Evolutionary conservation across 352 stramenopile genomes (phyloP).

Genomic region (Pythium dissotocum): DNA sequence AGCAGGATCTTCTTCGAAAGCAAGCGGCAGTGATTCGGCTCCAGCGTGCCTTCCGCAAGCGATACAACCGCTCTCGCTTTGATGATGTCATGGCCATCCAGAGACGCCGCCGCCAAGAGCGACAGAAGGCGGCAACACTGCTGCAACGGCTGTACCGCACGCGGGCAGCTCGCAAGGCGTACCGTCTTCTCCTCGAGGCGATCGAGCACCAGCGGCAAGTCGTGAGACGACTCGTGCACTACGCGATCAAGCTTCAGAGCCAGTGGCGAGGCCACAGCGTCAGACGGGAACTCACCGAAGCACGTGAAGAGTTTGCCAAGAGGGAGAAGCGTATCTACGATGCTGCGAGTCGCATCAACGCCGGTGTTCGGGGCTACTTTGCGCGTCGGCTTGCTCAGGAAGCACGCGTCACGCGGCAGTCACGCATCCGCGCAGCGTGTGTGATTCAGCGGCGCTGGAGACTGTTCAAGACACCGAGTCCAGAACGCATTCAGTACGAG

Average conservation of each 20-base stretch:
- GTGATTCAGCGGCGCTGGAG: slow-evolving; percentile 61
- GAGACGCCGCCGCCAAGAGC: slow-evolving; percentile 51
- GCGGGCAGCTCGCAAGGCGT: slow-evolving; percentile 49
- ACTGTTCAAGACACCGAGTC: slow-evolving; percentile 41
- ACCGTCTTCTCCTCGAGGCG: slow-evolving; percentile 48
- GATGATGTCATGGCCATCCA: slow-evolving; percentile 76
- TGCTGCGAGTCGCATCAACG: slow-evolving; percentile 69
- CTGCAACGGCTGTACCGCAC: slow-evolving; percentile 69
- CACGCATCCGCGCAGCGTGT: slow-evolving; percentile 36
- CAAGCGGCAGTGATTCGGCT: slow-evolving; percentile 46
- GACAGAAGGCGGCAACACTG: slow-evolving; percentile 45
- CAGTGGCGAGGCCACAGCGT: slow-evolving; percentile 59
- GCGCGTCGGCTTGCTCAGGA: slow-evolving; percentile 41
- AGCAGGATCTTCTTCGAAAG: slow-evolving; percentile 41
- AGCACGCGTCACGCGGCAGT: slow-evolving; percentile 40
- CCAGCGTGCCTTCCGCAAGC: slow-evolving; percentile 56
- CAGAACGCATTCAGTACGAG: slow-evolving; percentile 46
- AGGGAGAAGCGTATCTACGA: slow-evolving; percentile 35
- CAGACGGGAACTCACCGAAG: slow-evolving; percentile 37
- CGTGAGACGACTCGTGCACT: slow-evolving; percentile 31
- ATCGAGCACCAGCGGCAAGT: slow-evolving; percentile 45
- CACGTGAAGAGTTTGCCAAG: slow-evolving; percentile 33
- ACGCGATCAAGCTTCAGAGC: slow-evolving; percentile 64
- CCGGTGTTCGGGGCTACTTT: slow-evolving; percentile 64
- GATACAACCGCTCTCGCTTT: slow-evolving; percentile 68